These are phyloP conservation scores for Termitomyces heimii DNA, from an alignment of 768 basidiomycete genomes.

Conservation along the genomic window DNA sequence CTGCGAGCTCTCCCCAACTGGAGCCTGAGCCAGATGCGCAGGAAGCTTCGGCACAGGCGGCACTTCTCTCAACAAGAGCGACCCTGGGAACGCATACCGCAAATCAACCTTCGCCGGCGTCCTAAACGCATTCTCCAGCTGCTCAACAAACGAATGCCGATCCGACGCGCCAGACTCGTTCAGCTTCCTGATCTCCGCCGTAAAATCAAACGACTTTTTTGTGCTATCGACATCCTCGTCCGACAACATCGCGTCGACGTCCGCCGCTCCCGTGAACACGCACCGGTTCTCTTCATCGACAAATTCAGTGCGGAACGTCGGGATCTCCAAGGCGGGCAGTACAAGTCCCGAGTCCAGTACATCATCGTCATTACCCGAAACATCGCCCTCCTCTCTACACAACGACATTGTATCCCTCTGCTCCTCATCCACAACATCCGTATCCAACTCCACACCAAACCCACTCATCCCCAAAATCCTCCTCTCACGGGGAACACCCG, in stretches of 20 bases:
- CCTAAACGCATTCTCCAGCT: slow-evolving; percentile 74
- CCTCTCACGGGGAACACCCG: slow-evolving; percentile 32
- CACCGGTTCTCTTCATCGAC: slow-evolving; percentile 18
- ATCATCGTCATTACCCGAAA: slow-evolving; percentile 21
- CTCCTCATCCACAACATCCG: slow-evolving; percentile 76
- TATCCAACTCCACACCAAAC: slow-evolving; percentile 58
- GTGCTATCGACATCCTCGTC: slow-evolving; percentile 57
- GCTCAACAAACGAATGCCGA: slow-evolving; percentile 72
- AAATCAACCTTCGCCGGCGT: slow-evolving; percentile 69
- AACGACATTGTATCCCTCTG: slow-evolving; percentile 41
- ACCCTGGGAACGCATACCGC: slow-evolving; percentile 36
- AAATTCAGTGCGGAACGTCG: not conserved
- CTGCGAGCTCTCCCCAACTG: not conserved
- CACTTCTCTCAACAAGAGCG: slow-evolving; percentile 27
- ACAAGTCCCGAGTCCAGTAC: not conserved
- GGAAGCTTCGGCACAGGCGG: slow-evolving; percentile 53
- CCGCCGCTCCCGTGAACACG: slow-evolving; percentile 25
- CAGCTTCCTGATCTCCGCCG: slow-evolving; percentile 65
- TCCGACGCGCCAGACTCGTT: slow-evolving; percentile 55
- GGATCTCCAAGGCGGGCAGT: not conserved
- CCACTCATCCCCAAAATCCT: slow-evolving; percentile 58
- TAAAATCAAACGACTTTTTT: slow-evolving; percentile 81
- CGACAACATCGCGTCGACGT: slow-evolving; percentile 18
- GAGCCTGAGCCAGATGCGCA: slow-evolving; percentile 6
- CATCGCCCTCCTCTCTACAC: slow-evolving; percentile 17